These are phyloP conservation scores for Scutellaria galericulata DNA, from an alignment of 257 asterid species.

Conservation along the genomic window DNA sequence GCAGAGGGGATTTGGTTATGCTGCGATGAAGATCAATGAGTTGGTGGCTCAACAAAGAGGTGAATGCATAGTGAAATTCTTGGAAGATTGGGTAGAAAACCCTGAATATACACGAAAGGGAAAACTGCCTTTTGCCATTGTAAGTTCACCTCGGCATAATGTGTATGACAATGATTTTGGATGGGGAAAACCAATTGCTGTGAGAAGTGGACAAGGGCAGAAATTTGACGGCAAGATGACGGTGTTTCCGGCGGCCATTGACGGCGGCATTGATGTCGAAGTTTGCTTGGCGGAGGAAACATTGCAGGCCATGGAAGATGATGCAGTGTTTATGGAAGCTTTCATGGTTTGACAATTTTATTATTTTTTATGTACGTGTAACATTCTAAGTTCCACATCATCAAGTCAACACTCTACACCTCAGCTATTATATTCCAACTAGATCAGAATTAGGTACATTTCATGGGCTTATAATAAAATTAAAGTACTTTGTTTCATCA, in stretches of 20 bases:
- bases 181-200: slow-evolving; percentile 60
- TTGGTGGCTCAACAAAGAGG: slow-evolving; percentile 28
- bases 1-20: slow-evolving; percentile 39
- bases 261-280: slow-evolving; percentile 60
- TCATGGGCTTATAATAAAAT: too few relatives aligned
- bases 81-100: slow-evolving; percentile 39
- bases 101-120: slow-evolving; percentile 17
- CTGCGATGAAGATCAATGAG: slow-evolving; percentile 39
- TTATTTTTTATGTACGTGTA: too few relatives aligned
- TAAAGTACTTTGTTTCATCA: too few relatives aligned
- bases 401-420: too few relatives aligned
- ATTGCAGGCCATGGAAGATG: slow-evolving; percentile 41
- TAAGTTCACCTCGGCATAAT: slow-evolving; percentile 57
- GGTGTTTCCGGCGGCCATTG: slow-evolving; percentile 41
- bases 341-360: neutral
- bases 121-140: neutral
- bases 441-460: too few relatives aligned
- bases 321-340: slow-evolving; percentile 49
- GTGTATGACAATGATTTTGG: slow-evolving; percentile 64
- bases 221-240: slow-evolving; percentile 54
- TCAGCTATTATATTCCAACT: too few relatives aligned
- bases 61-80: slow-evolving; percentile 4
- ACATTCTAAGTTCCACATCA: too few relatives aligned
- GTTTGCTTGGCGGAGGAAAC: slow-evolving; percentile 45
- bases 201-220: slow-evolving; percentile 52